A percentile compares a stretch with the other conserved stretches of the same genome.
Evolutionary conservation across 1,139 yeast genomes (phyloP).

Genomic region (Saccharomyces hybrid): DNA sequence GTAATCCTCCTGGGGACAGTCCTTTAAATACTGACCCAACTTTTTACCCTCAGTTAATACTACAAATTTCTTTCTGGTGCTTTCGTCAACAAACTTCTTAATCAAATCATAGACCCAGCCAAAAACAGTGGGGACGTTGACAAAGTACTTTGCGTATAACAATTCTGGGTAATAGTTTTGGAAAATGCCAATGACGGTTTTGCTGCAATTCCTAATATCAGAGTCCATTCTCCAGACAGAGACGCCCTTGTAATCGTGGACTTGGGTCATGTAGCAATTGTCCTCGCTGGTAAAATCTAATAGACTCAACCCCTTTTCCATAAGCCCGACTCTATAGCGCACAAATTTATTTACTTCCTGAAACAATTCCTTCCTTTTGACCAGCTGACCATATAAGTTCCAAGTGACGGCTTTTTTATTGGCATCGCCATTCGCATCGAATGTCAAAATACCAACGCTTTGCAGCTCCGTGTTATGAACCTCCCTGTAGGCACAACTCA

Average conservation of each 20-base stretch:
- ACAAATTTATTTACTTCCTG: conserved; percentile 57
- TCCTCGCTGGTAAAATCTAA: conserved; percentile 47
- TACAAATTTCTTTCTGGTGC: conserved; percentile 65
- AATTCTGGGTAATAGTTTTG: conserved; percentile 80
- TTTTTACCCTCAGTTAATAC: conserved; percentile 56
- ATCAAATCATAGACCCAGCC: conserved; percentile 71
- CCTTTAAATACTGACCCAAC: conserved; percentile 43
- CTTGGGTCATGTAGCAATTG: conserved; percentile 62
- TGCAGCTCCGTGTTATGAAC: conserved; percentile 51
- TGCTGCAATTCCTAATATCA: conserved; percentile 64
- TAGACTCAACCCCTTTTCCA: conserved; percentile 70
- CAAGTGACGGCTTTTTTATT: conserved; percentile 60
- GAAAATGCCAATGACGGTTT: conserved; percentile 59
- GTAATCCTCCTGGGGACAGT: conserved; percentile 49
- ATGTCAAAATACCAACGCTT: conserved; percentile 61
- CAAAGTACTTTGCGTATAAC: conserved; percentile 63
- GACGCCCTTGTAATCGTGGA: conserved; percentile 82
- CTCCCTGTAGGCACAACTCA: conserved; percentile 70
- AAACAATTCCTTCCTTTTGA: conserved; percentile 46
- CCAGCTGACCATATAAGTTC: conserved; percentile 81
- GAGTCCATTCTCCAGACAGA: conserved; percentile 66
- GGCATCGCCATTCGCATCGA: conserved; percentile 35
- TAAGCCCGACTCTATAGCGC: conserved; percentile 81
- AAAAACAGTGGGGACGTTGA: conserved; percentile 71
- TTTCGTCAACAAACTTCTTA: conserved; percentile 53